Base-by-base conservation (phyloP, 495 filamentous ascomycete species). In the Penicillium flavigenum region DNA sequence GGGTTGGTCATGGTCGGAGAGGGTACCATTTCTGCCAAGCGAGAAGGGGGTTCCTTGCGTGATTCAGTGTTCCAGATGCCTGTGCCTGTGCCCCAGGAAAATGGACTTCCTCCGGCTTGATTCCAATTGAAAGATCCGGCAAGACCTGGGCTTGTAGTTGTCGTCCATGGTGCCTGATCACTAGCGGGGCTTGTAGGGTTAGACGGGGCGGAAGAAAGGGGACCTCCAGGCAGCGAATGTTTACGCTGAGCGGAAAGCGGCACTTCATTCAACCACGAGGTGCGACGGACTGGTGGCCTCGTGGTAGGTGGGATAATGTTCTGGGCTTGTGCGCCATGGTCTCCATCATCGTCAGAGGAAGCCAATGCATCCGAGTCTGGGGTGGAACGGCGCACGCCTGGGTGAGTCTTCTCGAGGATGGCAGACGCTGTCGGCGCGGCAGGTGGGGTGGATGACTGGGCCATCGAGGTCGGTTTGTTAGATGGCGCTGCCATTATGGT, bases 311-410 rank as follows among this genome's bases (percentile, higher is more conserved):
- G 69, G 45, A 64, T 71, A 20, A 72, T 68, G 34, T 73, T 67
- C 3, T 75, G 68, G 6, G 69, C 54, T 9, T 71, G 65, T 10
- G 70, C 63, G 16, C 62, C 59, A 59, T 83, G 79, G 31, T 81
- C 91, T 34, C 76, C 81, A 67, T 97, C 92, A 64, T 97, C 92
- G 66, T 97, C 92, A 3, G 92, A 96, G 58, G 92, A 96, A 38
- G 88, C 90, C 47, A 97, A 75, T 42, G 92, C 92, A 66, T 97
- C 92, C 7, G 92, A 96, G 65, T 96, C 92, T 16, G 92, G 92
- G 6, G 92, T 96, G 17, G 91, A 91, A 54, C 88, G 86, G 61
- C 89, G 84, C 41, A 84, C 73, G 46, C 78, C 80, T 8, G 75
- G 72, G 61, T 88, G 86, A 51, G 86, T 76, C 67, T 89, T 92